phyloP scores from a whole-genome alignment of 805 yeast species.

The Saccharomyces jurei region DNA sequence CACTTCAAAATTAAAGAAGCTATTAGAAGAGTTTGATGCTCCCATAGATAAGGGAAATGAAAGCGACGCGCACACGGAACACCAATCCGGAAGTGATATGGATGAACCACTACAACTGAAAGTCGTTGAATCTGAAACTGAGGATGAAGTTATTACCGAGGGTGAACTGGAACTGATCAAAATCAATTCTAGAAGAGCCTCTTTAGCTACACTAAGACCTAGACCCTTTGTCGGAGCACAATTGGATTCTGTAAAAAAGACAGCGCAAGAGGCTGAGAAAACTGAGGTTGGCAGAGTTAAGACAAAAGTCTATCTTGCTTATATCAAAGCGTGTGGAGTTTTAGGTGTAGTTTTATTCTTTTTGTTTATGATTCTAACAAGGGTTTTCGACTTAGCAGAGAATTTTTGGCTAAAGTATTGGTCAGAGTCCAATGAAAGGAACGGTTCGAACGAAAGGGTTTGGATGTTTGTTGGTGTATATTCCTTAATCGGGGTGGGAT shows the following conservation, averaged over 20 bases:
- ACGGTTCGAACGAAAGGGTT: slow-evolving; percentile 38
- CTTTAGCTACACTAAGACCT: slow-evolving; percentile 51
- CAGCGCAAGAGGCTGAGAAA: slow-evolving; percentile 43
- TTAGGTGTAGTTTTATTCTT: slow-evolving; percentile 39
- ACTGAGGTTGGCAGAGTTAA: slow-evolving; percentile 56
- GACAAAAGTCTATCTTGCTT: slow-evolving; percentile 43
- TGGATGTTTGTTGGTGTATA: slow-evolving; percentile 44
- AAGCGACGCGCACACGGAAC: slow-evolving; percentile 4
- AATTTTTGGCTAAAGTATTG: slow-evolving; percentile 63
- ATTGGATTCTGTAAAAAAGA: slow-evolving; percentile 25
- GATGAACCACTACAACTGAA: slow-evolving; percentile 10
- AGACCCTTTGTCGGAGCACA: slow-evolving; percentile 18
- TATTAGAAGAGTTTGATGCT: slow-evolving; percentile 25
- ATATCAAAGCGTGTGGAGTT: slow-evolving; percentile 52
- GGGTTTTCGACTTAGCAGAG: slow-evolving; percentile 35
- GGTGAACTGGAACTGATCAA: slow-evolving; percentile 6
- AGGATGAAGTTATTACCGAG: neutral
- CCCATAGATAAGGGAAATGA: slow-evolving; percentile 22
- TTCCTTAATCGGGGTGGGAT: slow-evolving; percentile 46
- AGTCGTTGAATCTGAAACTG: slow-evolving; percentile 1
- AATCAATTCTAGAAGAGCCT: slow-evolving; percentile 43
- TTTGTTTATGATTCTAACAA: slow-evolving; percentile 29
- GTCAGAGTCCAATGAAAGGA: slow-evolving; percentile 46
- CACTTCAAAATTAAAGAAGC: slow-evolving; percentile 27
- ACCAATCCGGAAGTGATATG: neutral